Evolutionary conservation across 2,329 filamentous ascomycete species (phyloP), one percentile per base, ranked within the genome.

Genomic region (Lachnellula arida): DNA sequence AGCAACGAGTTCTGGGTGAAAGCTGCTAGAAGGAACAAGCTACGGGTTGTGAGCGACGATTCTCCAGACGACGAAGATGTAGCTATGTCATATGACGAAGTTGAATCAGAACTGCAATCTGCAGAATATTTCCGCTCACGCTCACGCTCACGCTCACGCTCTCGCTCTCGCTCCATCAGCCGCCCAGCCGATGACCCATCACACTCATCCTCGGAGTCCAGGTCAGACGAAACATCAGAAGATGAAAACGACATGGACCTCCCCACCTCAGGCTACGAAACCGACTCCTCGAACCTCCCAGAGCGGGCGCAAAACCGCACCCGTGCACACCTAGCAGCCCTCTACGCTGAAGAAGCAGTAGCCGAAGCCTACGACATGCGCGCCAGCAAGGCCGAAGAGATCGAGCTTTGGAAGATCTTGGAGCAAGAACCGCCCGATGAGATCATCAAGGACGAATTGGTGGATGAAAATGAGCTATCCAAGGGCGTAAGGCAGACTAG

Each of bases 1-100:
- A 70, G 72, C 6, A 68, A 70, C 19, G 67, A 76, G 3, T 81
- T 79, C 54, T 86, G 84, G 80, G 68, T 73, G 12, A 71, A 68
- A 2, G 71, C 77, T 6, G 74, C 82, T 1, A 74, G 79, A 56
- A 76, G 81, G 57, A 81, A 77, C 61, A 72, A 73, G 8, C 63
- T 87, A 4, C 66, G 75, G 14, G 78, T 87, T 2, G 73, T 75
- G 46, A 71, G 76, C 50, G 64, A 69, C 55, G 58, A 60, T 2
- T 32, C 11, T 17, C 11, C 35, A 17, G 44, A 9, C 2, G 22
- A 49, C n/a, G 15, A 50, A 53, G 56, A 28, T 63, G 65, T n/a
- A 65, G 60, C 48, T 63, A 64, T 32, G 68, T 14, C 58, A 7
- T 54, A 65, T 12, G 53, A 57, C 15, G 52, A 58, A 17, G 44